Evolutionary conservation across 768 basidiomycete species (phyloP), one percentile per base, ranked within the genome.

Genomic region (Termitomyces sp.): DNA sequence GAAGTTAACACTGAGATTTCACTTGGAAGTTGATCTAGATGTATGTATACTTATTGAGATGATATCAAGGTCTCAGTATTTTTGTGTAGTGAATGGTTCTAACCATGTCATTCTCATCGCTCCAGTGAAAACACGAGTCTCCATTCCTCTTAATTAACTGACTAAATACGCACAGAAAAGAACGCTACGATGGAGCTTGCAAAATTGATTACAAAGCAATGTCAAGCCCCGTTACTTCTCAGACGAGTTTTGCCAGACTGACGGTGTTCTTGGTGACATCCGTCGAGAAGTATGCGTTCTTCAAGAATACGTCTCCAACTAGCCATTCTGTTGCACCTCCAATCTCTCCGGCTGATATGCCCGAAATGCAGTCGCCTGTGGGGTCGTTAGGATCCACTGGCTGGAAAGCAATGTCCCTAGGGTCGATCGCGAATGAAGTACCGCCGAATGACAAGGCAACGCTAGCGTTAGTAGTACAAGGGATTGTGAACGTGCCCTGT

Each of bases 241-340:
- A 61, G 22, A 74, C 72, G 53, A 83, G 74, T 64, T 81, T 77
- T 24, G 86, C 86, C 58, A 89, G 76, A 26, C 78, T 82, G 32
- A 89, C 74, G 41, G 77, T 72, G 67, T 88, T 86, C 62, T 78
- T 77, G 12, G 59, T 68, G 14, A 82, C 80, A 61, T 90, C 74
- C 12, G 81, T 85, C 6, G 86, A 86, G 68, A 86, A 85, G 67
- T 88, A 88, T 0, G 78, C 87, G 63, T 88, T 90, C 79, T 90
- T 90, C 65, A 89, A 72, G 76, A 89, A 90, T 26, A 85, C 84
- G 62, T 87, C 90, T 29, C 88, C 88, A 36, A 87, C 85, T 58
- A 92, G 79, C 88, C 87, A 91, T 62, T 86, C 79, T 3, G 72
- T 79, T 12, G 79, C 75, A 57, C 79, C 81, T 43, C 82, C 85